Percentiles rank a stretch among this genome's conserved stretches.
phyloP scores from a whole-genome alignment of 495 filamentous ascomycete species.

The Hypoxylon trugodes region DNA sequence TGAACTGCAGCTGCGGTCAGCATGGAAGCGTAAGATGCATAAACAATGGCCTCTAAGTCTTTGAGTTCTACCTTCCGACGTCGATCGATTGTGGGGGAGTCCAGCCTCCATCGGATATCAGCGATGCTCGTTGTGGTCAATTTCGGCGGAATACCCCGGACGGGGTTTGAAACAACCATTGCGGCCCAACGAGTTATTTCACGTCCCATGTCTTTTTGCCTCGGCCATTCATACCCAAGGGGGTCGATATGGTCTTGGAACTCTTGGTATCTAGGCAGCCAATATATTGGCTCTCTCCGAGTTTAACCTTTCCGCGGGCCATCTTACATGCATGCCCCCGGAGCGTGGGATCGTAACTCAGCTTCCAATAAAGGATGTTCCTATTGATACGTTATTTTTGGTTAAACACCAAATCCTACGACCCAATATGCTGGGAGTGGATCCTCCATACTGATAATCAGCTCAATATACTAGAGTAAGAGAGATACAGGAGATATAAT shows the following conservation, averaged over 20 bases:
- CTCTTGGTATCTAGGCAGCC: not conserved
- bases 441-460: not conserved
- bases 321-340: constrained; percentile 14
- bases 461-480: too few species aligned
- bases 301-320: not conserved
- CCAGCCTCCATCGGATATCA: constrained; percentile 17
- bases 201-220: not conserved
- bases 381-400: constrained; percentile 8
- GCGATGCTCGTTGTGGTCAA: constrained; percentile 8
- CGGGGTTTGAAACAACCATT: constrained; percentile 28
- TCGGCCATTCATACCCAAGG: not conserved
- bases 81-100: constrained; percentile 14
- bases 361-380: constrained; percentile 19
- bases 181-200: constrained; percentile 37
- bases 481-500: too few species aligned
- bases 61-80: constrained; percentile 5
- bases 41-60: not conserved
- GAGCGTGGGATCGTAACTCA: constrained; percentile 13
- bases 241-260: too few species aligned
- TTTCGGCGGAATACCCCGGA: constrained; percentile 22
- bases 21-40: constrained; percentile 18
- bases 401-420: not conserved
- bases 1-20: constrained; percentile 13
- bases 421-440: not conserved
- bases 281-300: not conserved